These are phyloP conservation scores for Alternaria sp. DNA, from an alignment of 2,329 filamentous ascomycete species.

Conservation along the genomic window DNA sequence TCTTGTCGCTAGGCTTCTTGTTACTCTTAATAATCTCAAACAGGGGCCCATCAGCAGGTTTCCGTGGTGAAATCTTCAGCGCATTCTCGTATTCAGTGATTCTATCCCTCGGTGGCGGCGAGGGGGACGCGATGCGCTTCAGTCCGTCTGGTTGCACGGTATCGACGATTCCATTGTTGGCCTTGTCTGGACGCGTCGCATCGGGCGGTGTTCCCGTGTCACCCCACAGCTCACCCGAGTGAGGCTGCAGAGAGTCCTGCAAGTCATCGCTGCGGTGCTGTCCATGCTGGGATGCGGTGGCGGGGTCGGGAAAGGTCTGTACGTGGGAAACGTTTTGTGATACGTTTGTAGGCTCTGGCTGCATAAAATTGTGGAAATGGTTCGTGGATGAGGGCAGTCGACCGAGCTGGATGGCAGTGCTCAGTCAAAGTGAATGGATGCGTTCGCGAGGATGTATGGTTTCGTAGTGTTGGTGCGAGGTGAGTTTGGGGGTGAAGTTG, in stretches of 20 bases:
- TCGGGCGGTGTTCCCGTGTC: conserved; percentile 31
- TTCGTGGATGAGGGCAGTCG: conserved; percentile 48
- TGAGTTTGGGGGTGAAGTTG: conserved; percentile 15
- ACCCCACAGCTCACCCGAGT: conserved; percentile 46
- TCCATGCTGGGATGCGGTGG: conserved; percentile 67
- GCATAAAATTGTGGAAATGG: conserved; percentile 67
- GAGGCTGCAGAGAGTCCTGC: conserved; percentile 55
- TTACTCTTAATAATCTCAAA: conserved; percentile 64
- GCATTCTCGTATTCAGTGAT: conserved; percentile 66
- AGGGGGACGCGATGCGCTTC: conserved; percentile 30
- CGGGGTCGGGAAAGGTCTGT: conserved; percentile 50
- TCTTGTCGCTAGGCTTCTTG: conserved; percentile 55
- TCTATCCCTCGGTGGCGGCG: conserved; percentile 55
- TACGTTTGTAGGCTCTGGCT: conserved; percentile 65
- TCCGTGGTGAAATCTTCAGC: conserved; percentile 50
- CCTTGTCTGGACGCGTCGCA: conserved; percentile 32
- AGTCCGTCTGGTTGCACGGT: conserved; percentile 37
- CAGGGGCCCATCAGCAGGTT: conserved; percentile 53
- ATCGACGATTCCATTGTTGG: conserved; percentile 19
- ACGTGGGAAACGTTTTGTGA: conserved; percentile 56
- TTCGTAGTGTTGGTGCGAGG: conserved; percentile 24
- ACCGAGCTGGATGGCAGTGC: conserved; percentile 64
- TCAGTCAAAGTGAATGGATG: conserved; percentile 42
- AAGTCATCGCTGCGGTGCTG: conserved; percentile 55
- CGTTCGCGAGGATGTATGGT: conserved; percentile 29